A percentile compares a stretch with the other conserved stretches of the same genome.
Evolutionary conservation across 129 eudicot genomes (phyloP).

Genomic region (Oenanthe sinensis): DNA sequence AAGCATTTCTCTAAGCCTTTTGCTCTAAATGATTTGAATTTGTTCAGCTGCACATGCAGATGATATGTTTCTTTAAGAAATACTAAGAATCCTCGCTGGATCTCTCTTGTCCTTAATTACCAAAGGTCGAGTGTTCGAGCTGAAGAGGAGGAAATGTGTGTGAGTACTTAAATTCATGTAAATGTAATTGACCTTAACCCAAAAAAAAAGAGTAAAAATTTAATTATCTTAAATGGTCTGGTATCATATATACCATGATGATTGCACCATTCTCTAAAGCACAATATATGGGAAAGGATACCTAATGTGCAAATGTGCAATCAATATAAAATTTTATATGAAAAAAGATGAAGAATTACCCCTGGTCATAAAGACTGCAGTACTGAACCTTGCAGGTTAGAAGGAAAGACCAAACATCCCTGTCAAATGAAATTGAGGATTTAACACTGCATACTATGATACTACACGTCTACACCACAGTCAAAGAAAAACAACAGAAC

Average conservation of each 20-base stretch:
- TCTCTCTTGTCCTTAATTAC: not conserved
- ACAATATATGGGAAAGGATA: not conserved
- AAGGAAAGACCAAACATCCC: constrained; percentile 95
- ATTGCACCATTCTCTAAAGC: not conserved
- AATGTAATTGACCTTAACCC: not conserved
- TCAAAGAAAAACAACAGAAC: not conserved
- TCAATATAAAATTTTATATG: not conserved
- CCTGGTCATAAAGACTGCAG: constrained; percentile 95
- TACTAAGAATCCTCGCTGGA: not conserved
- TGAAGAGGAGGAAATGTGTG: not conserved
- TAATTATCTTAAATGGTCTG: not conserved
- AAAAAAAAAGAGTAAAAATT: not conserved
- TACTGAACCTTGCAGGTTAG: constrained; percentile 77
- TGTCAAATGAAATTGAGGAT: constrained; percentile 26
- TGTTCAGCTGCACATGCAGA: not conserved
- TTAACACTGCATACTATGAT: constrained; percentile 8
- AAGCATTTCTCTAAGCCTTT: not conserved
- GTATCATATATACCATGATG: not conserved
- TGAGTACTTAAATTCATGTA: not conserved
- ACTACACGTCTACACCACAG: not conserved
- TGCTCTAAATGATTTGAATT: not conserved
- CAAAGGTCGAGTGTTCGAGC: not conserved
- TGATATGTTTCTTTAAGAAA: not conserved
- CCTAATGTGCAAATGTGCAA: not conserved
- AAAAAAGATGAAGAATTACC: constrained; percentile 36